phyloP scores from a whole-genome alignment of 1,139 yeast genomes.

The Pichia sp. region DNA sequence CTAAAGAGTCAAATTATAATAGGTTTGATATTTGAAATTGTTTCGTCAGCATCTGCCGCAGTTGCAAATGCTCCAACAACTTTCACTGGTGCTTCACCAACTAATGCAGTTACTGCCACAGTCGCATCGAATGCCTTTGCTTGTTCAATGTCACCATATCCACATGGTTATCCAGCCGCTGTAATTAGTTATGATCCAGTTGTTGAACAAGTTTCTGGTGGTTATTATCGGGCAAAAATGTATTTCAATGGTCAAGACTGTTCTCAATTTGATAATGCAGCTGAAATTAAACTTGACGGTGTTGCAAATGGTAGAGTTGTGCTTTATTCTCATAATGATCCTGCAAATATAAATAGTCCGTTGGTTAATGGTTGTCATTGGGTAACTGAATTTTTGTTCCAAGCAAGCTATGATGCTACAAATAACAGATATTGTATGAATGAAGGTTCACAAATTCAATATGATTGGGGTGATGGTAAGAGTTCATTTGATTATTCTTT shows the following conservation, averaged over 20 bases:
- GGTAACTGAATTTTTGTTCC: conserved; percentile 23
- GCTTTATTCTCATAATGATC: conserved; percentile 25
- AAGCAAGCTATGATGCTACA: conserved; percentile 14
- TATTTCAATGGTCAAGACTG: conserved; percentile 22
- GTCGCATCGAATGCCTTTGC: conserved; percentile 1
- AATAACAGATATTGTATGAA: conserved; percentile 21
- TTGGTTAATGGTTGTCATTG: conserved; percentile 24
- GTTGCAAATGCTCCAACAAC: not conserved
- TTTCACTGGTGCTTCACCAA: not conserved
- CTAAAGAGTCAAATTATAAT: not conserved
- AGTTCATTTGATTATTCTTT: conserved; percentile 24
- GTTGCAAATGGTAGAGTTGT: conserved; percentile 19
- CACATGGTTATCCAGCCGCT: conserved; percentile 24
- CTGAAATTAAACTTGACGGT: conserved; percentile 29
- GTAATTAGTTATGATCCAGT: conserved; percentile 17
- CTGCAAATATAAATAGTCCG: conserved; percentile 11
- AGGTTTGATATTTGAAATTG: not conserved
- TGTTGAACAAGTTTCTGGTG: conserved; percentile 20
- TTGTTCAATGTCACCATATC: conserved; percentile 6
- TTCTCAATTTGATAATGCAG: conserved; percentile 20
- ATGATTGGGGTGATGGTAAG: conserved; percentile 23
- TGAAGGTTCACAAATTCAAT: conserved; percentile 27
- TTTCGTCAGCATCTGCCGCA: not conserved
- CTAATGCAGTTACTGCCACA: not conserved
- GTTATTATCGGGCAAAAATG: conserved; percentile 25